phyloP scores from a whole-genome alignment of 805 yeast genomes.

The Lipomyces kockii region DNA sequence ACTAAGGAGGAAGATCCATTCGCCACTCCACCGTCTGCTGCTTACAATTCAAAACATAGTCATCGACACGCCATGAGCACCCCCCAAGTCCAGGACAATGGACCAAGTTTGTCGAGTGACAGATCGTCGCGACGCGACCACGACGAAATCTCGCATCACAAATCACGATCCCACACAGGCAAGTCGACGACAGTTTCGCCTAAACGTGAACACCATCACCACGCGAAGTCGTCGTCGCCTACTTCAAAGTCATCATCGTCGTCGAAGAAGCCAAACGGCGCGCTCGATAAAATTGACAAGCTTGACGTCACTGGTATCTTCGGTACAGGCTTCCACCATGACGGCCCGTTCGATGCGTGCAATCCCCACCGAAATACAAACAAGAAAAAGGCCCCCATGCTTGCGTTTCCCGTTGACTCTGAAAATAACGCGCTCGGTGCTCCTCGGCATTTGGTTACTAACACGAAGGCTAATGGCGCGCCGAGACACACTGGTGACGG shows the following conservation, averaged over 20 bases:
- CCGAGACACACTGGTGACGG: constrained; percentile 41
- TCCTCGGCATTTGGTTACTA: constrained; percentile 21
- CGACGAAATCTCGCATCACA: constrained; percentile 3
- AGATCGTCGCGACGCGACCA: not conserved
- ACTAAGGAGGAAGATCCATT: constrained; percentile 17
- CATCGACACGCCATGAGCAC: constrained; percentile 9
- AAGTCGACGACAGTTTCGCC: not conserved
- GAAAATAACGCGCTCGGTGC: constrained; percentile 86
- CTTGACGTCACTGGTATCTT: constrained; percentile 94
- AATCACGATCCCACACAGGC: constrained; percentile 6
- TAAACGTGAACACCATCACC: constrained; percentile 7
- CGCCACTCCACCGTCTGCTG: constrained; percentile 16
- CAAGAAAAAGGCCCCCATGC: constrained; percentile 79
- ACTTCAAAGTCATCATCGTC: constrained; percentile 14
- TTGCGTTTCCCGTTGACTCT: constrained; percentile 94
- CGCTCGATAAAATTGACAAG: constrained; percentile 91
- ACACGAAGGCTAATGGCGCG: constrained; percentile 13
- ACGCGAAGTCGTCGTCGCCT: not conserved
- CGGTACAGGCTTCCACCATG: constrained; percentile 95
- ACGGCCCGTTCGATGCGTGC: constrained; percentile 99
- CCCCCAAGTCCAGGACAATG: not conserved
- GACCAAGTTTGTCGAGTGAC: not conserved
- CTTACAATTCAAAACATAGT: not conserved
- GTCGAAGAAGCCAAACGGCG: constrained; percentile 39
- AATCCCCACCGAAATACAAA: constrained; percentile 91